Conservation (phyloP, 345 rosid species). For the Chamaenerion angustifolium region DNA sequence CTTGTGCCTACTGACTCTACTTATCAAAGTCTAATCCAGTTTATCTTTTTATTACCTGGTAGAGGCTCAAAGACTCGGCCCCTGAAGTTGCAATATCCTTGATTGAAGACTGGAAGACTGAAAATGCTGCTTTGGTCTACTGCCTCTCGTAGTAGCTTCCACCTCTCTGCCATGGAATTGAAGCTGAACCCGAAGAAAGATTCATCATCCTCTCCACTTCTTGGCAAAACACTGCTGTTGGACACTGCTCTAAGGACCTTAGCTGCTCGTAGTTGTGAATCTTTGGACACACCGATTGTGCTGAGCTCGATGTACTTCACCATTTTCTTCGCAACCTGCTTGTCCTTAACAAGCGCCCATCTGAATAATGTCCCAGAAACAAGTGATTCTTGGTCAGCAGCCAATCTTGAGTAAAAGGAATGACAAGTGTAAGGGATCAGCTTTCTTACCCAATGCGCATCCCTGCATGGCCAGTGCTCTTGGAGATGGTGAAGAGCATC, state of each 20-base stretch:
- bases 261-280: conserved; percentile 79
- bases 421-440: too few species aligned
- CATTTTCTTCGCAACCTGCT: conserved; percentile 55
- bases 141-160: conserved; percentile 52
- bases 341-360: conserved; percentile 82
- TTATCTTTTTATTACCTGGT: too few species aligned
- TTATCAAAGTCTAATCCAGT: too few species aligned
- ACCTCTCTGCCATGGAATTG: conserved; percentile 42
- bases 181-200: conserved; percentile 45
- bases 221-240: conserved; percentile 29
- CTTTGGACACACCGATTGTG: conserved; percentile 85
- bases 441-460: conserved; percentile 71
- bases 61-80: conserved; percentile 32
- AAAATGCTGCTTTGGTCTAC: conserved; percentile 41
- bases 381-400: too few species aligned
- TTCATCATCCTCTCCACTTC: conserved; percentile 4
- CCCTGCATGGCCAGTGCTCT: conserved; percentile 87
- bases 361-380: conserved; percentile 24
- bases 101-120: conserved; percentile 43
- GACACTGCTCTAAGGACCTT: conserved; percentile 47
- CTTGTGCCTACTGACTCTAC: too few species aligned
- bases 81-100: conserved; percentile 43
- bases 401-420: too few species aligned
- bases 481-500: conserved; percentile 76
- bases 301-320: conserved; percentile 65